These are phyloP conservation scores for Phytopythium mirpurense DNA, from an alignment of 352 stramenopile genomes.

Conservation along the genomic window DNA sequence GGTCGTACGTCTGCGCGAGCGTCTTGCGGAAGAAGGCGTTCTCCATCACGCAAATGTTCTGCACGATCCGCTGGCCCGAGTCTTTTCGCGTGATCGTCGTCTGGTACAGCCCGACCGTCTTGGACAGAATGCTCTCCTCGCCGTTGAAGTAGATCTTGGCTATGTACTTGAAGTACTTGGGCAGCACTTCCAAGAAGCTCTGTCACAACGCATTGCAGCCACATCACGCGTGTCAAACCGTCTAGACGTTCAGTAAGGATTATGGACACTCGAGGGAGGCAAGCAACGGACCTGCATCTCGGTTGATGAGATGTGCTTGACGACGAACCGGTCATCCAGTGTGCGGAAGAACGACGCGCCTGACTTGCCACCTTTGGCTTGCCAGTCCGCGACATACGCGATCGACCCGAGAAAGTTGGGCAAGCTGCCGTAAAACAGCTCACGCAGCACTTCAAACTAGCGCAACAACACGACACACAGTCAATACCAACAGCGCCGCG, in stretches of 20 bases:
- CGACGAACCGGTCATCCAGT: constrained; percentile 95
- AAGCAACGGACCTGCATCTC: constrained; percentile 97
- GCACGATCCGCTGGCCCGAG: constrained; percentile 84
- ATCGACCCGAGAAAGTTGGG: constrained; percentile 79
- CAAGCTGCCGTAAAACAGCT: constrained; percentile 79
- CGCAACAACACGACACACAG: neutral
- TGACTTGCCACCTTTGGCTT: constrained; percentile 96
- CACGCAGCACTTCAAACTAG: constrained; percentile 91
- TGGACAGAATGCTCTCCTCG: constrained; percentile 92
- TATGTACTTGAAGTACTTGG: constrained; percentile 97
- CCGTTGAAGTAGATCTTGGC: constrained; percentile 95
- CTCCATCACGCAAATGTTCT: constrained; percentile 94
- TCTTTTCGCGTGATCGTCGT: constrained; percentile 93
- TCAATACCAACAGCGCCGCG: neutral
- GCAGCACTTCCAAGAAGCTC: constrained; percentile 78
- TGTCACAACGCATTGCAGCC: constrained; percentile 10
- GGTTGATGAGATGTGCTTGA: constrained; percentile 97
- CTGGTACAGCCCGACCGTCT: constrained; percentile 97
- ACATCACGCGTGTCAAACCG: neutral
- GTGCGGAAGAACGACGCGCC: constrained; percentile 95
- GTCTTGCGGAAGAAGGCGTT: constrained; percentile 96
- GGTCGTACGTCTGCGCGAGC: constrained; percentile 94
- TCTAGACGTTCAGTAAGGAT: neutral
- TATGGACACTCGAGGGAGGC: too few species aligned
- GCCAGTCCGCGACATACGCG: constrained; percentile 82